Evolutionary conservation across 768 basidiomycete species (phyloP), one percentile per base, ranked within the genome.

Genomic region (Collybia mongolica): DNA sequence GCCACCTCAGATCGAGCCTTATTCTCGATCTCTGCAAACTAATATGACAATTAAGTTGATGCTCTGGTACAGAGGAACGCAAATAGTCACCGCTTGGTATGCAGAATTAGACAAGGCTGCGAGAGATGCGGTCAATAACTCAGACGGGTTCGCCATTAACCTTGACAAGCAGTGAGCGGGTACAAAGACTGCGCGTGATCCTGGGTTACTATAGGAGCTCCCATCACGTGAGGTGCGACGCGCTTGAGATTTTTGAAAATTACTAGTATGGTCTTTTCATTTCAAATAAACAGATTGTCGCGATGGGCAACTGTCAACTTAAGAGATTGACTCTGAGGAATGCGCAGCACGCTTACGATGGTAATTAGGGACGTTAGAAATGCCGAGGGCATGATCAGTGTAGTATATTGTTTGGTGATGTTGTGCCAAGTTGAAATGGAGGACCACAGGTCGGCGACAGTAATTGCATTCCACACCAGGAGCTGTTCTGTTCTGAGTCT

Each of bases 11-110:
- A 64, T 54, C 76, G 76, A 3, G 79, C 72, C 48, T 79, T 75
- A n/a, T 76, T 74, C 53, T 88, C 83, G 15, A 79, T 71, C 29
- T 76, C 70, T 12, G 76, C 70, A 50, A 85, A 71, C 85, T 87
- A 42, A 9, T 32, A 26, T 32, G 32, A 32, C 9, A 32, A 14
- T 32, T 9, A 39, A 28, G 20, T 15, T 15, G 11, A 8, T 19
- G 28, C 52, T 17, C 56, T 19, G 14, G 20, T 24, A 29, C 15
- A 24, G 6, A 29, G 6, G 32, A 20, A 20, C 19, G 24, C 12
- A 2, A n/a, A 28, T n/a, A 42, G 59, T 29, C 48, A 66, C 65
- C 44, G 58, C 59, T 37, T 58, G 49, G 45, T 62, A 53, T 29
- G 56, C 58, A 1, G 62, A 55, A 37, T 54, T 61, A 17, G 62